Percentiles rank a stretch among this genome's conserved stretches.
These are phyloP conservation scores for Asterophora parasitica DNA, from an alignment of 768 basidiomycete genomes.

Conservation along the genomic window DNA sequence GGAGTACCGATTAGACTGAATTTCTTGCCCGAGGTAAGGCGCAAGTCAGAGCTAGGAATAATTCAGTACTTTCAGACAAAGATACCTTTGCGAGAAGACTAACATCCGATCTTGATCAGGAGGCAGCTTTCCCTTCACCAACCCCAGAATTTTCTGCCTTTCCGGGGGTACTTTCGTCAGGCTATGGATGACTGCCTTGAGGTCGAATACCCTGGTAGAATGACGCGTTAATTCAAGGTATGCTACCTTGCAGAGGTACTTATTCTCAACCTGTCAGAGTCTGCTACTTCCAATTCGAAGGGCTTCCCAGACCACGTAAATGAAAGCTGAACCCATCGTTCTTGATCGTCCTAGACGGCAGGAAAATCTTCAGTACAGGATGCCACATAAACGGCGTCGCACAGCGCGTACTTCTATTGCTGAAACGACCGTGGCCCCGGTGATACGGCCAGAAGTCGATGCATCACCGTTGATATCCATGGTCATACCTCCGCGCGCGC, in stretches of 20 bases:
- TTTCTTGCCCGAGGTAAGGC: slow-evolving; percentile 57
- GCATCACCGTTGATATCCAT: slow-evolving; percentile 2
- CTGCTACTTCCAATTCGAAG: slow-evolving; percentile 63
- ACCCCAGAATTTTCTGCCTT: slow-evolving; percentile 82
- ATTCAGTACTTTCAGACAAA: slow-evolving; percentile 6
- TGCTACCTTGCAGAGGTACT: background rate
- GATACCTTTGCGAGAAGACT: background rate
- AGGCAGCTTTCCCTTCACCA: slow-evolving; percentile 80
- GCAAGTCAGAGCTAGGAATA: slow-evolving; percentile 48
- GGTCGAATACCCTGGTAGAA: slow-evolving; percentile 64
- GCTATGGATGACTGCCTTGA: slow-evolving; percentile 61
- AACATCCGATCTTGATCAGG: slow-evolving; percentile 68
- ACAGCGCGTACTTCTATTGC: slow-evolving; percentile 2
- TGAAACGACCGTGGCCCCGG: background rate
- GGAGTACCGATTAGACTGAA: slow-evolving; percentile 87
- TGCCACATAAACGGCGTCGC: background rate
- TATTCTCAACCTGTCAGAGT: slow-evolving; percentile 69
- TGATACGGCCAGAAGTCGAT: background rate
- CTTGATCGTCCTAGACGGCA: slow-evolving; percentile 16
- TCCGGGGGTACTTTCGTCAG: slow-evolving; percentile 79
- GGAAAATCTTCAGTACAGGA: background rate
- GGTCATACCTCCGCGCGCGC: background rate
- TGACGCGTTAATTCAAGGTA: background rate
- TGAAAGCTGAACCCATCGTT: slow-evolving; percentile 57
- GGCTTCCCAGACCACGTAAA: slow-evolving; percentile 72